Percentiles rank a stretch among this genome's conserved stretches.
These are phyloP conservation scores for Salvia sclarea DNA, from an alignment of 305 asterid species.

Conservation along the genomic window DNA sequence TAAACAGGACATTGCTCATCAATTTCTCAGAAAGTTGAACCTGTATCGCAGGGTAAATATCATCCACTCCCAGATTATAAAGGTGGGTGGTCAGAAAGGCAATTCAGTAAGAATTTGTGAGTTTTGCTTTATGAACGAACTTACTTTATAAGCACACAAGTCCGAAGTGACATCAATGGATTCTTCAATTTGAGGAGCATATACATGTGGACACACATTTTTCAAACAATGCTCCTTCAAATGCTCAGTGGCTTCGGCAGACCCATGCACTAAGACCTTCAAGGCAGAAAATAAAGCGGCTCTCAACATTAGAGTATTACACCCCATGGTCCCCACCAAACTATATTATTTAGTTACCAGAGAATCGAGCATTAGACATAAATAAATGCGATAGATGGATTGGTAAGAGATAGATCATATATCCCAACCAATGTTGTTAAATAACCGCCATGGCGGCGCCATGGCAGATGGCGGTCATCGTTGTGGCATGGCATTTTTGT, in stretches of 20 bases:
- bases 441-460: too few relatives aligned
- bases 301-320: constrained; percentile 14
- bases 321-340: constrained; percentile 19
- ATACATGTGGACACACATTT: constrained; percentile 83
- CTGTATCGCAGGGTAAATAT: constrained; percentile 42
- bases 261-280: constrained; percentile 96
- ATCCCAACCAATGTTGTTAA: too few relatives aligned
- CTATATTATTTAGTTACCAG: constrained; percentile 11
- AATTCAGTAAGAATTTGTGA: constrained; percentile 7
- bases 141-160: constrained; percentile 94
- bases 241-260: constrained; percentile 99
- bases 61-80: constrained; percentile 25
- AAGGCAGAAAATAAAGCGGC: constrained; percentile 37
- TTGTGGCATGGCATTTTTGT: too few relatives aligned
- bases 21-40: constrained; percentile 92
- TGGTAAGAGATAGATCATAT: constrained; percentile 8
- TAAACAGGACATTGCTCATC: constrained; percentile 88
- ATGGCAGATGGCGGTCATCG: too few relatives aligned
- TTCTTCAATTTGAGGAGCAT: constrained; percentile 95
- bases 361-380: not conserved
- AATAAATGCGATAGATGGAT: constrained; percentile 9
- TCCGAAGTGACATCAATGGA: constrained; percentile 96
- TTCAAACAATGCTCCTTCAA: constrained; percentile 89
- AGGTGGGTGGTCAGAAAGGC: constrained; percentile 10
- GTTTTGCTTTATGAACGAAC: constrained; percentile 28